A percentile compares a stretch with the other conserved stretches of the same genome.
These are phyloP conservation scores for Phytophthora uliginosa DNA, from an alignment of 352 stramenopile genomes.

Conservation along the genomic window DNA sequence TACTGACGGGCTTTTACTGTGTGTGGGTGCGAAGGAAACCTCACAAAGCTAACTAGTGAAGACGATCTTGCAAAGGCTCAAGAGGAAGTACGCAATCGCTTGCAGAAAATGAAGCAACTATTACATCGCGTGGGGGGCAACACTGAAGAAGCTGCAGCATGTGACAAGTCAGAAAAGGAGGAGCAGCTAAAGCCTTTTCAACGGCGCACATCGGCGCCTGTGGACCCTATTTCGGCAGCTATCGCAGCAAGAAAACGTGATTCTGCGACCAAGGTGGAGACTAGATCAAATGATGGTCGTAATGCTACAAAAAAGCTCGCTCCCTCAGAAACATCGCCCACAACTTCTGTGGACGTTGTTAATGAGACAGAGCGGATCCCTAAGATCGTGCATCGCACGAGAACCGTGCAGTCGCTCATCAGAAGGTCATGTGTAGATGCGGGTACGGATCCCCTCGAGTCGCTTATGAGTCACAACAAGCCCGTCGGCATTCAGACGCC, in stretches of 20 bases:
- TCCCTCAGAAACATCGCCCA: background rate
- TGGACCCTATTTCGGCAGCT: constrained; percentile 14
- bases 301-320: constrained; percentile 8
- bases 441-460: constrained; percentile 69
- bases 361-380: constrained; percentile 16
- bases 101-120: constrained; percentile 72
- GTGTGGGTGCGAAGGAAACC: constrained; percentile 34
- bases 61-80: constrained; percentile 63
- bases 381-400: constrained; percentile 29
- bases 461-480: constrained; percentile 39
- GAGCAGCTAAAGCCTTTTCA: constrained; percentile 6
- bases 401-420: constrained; percentile 41
- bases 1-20: background rate
- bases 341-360: constrained; percentile 10
- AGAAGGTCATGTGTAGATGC: constrained; percentile 48
- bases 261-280: constrained; percentile 2
- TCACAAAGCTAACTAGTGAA: constrained; percentile 57
- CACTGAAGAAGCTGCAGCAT: background rate
- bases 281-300: constrained; percentile 1
- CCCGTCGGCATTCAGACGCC: constrained; percentile 1
- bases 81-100: constrained; percentile 54
- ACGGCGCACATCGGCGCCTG: constrained; percentile 14
- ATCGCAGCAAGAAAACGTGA: constrained; percentile 19
- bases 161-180: constrained; percentile 3
- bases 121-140: constrained; percentile 48